phyloP scores from a whole-genome alignment of 2,329 filamentous ascomycete species.

The Cordyceps sp. region DNA sequence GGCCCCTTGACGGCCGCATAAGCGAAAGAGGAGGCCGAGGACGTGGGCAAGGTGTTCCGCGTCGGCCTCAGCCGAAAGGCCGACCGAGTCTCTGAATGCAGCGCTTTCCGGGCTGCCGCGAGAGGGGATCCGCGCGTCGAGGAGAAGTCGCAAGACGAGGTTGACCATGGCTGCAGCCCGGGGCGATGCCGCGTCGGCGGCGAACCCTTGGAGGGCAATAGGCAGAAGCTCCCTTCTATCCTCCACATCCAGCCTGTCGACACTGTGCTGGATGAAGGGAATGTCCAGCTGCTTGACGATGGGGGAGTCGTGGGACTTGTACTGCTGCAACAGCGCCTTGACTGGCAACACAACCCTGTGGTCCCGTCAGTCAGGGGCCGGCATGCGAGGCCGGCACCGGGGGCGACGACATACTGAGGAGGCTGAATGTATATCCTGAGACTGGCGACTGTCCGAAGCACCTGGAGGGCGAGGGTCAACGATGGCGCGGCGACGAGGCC shows the following conservation, averaged over 20 bases:
- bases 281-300: slow-evolving; percentile 81
- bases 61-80: slow-evolving; percentile 50
- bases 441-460: slow-evolving; percentile 32
- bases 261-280: slow-evolving; percentile 73
- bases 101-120: slow-evolving; percentile 67
- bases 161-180: slow-evolving; percentile 54
- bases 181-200: slow-evolving; percentile 13
- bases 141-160: slow-evolving; percentile 60
- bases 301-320: slow-evolving; percentile 56
- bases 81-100: slow-evolving; percentile 46
- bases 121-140: slow-evolving; percentile 53
- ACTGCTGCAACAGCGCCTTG: slow-evolving; percentile 69
- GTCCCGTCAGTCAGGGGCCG: no score
- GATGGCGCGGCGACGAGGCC: no score
- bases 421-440: slow-evolving; percentile 37
- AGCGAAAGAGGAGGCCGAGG: slow-evolving; percentile 56
- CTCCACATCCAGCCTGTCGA: slow-evolving; percentile 28
- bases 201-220: slow-evolving; percentile 17
- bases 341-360: slow-evolving; percentile 66
- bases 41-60: slow-evolving; percentile 56
- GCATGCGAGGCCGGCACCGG: no score
- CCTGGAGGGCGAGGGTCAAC: slow-evolving; percentile 13
- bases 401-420: slow-evolving; percentile 24
- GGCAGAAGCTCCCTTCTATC: slow-evolving; percentile 63
- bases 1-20: slow-evolving; percentile 15